A percentile compares a stretch with the other conserved stretches of the same genome.
These are phyloP conservation scores for Tetrahymena elliotti DNA, from an alignment of 73 alveolate species.

Conservation along the genomic window DNA sequence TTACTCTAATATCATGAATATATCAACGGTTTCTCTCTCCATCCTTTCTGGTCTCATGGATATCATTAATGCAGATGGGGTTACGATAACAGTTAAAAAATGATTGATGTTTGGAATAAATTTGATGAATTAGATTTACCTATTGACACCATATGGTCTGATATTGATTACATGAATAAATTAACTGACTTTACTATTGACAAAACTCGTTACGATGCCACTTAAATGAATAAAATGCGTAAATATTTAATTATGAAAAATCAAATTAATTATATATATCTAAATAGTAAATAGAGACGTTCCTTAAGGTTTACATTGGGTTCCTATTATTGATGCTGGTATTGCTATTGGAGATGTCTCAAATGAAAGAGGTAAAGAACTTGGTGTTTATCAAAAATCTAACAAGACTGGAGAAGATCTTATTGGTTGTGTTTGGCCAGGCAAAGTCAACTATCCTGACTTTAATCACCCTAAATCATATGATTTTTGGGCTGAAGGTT, in stretches of 20 bases:
- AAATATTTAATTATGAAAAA: background rate
- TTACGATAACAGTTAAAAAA: conserved; percentile 52
- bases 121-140: conserved; percentile 55
- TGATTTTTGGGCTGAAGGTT: conserved; percentile 60
- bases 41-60: conserved; percentile 75
- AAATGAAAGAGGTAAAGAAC: conserved; percentile 42
- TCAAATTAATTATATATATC: conserved; percentile 39
- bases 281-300: conserved; percentile 20
- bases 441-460: conserved; percentile 62
- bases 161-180: conserved; percentile 89
- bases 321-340: conserved; percentile 72
- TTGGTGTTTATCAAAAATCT: conserved; percentile 53
- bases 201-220: conserved; percentile 7
- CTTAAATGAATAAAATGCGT: conserved; percentile 16
- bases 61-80: conserved; percentile 92
- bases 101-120: conserved; percentile 33
- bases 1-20: conserved; percentile 8
- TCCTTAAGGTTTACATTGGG: conserved; percentile 49
- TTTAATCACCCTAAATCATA: conserved; percentile 63
- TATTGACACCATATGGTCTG: conserved; percentile 93
- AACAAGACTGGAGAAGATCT: conserved; percentile 18
- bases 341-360: conserved; percentile 36
- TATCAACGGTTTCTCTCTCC: conserved; percentile 52
- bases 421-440: conserved; percentile 78
- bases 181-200: conserved; percentile 48